Evolutionary conservation across 2,329 filamentous ascomycete genomes (phyloP).

Genomic region (Beauveria medogensis): DNA sequence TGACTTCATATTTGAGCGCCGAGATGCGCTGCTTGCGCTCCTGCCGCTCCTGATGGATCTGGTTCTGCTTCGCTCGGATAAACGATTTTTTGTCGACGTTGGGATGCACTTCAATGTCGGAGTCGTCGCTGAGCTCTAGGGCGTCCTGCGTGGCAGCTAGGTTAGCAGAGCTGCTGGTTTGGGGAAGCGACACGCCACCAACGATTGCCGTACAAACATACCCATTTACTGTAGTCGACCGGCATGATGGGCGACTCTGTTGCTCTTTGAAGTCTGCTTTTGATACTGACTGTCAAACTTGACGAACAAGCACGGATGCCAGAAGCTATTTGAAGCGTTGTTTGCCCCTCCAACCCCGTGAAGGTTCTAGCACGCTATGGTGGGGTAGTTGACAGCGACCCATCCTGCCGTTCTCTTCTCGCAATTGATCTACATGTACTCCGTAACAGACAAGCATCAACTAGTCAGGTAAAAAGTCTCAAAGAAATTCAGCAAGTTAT

Average conservation of each 20-base stretch:
- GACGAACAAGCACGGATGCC: neutral
- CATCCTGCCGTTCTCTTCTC: neutral
- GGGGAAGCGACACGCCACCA: neutral
- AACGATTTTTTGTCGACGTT: slow-evolving; percentile 99
- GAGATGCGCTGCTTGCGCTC: slow-evolving; percentile 84
- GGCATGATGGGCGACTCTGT: slow-evolving; percentile 32
- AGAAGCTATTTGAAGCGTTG: neutral
- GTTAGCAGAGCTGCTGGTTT: slow-evolving; percentile 10
- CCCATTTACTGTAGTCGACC: slow-evolving; percentile 62
- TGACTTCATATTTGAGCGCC: slow-evolving; percentile 83
- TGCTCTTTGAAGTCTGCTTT: slow-evolving; percentile 10
- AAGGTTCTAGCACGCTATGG: slow-evolving; percentile 15
- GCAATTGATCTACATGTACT: neutral
- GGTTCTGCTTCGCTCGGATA: slow-evolving; percentile 94
- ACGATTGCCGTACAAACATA: slow-evolving; percentile 25
- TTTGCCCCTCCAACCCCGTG: slow-evolving; percentile 10
- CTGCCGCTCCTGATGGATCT: slow-evolving; percentile 87
- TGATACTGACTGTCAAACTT: slow-evolving; percentile 11
- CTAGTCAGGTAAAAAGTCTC: too few species aligned
- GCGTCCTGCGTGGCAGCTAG: slow-evolving; percentile 50
- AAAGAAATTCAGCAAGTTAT: too few species aligned
- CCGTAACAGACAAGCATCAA: too few species aligned
- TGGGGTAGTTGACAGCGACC: neutral
- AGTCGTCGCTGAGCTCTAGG: slow-evolving; percentile 95
- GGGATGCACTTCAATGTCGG: slow-evolving; percentile 94